Percentiles rank a stretch among this genome's conserved stretches.
Conservation (phyloP, 305 asterid genomes). For the Fraxinus angustifolia region DNA sequence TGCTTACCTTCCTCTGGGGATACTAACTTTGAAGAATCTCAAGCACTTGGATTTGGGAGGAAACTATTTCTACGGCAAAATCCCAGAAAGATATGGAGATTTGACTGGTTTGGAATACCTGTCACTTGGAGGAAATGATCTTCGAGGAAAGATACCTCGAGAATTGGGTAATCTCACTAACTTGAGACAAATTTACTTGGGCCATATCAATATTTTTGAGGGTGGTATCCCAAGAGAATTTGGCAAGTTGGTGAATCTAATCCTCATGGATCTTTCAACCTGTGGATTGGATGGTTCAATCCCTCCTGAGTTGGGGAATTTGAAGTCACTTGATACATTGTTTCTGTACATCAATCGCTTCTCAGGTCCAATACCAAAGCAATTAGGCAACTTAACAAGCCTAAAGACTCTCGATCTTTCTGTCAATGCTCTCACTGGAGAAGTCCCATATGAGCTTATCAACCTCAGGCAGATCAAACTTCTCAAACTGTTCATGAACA, state of each 20-base stretch:
- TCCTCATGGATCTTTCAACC: slow-evolving; percentile 63
- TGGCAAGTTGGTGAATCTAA: slow-evolving; percentile 64
- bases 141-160: slow-evolving; percentile 64
- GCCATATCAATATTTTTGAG: slow-evolving; percentile 52
- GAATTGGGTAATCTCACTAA: slow-evolving; percentile 77
- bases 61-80: slow-evolving; percentile 64
- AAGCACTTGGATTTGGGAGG: slow-evolving; percentile 85
- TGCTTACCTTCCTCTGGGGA: slow-evolving; percentile 54
- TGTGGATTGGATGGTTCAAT: slow-evolving; percentile 72
- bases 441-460: slow-evolving; percentile 71
- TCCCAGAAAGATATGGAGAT: slow-evolving; percentile 62
- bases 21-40: slow-evolving; percentile 49
- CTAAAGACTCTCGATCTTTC: slow-evolving; percentile 79
- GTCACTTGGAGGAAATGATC: slow-evolving; percentile 74
- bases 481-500: slow-evolving; percentile 72
- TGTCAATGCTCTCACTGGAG: slow-evolving; percentile 63
- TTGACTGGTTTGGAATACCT: slow-evolving; percentile 60
- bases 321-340: slow-evolving; percentile 60
- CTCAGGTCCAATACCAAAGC: slow-evolving; percentile 69
- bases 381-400: slow-evolving; percentile 69
- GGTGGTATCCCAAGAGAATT: slow-evolving; percentile 88
- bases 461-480: slow-evolving; percentile 54
- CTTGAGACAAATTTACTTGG: slow-evolving; percentile 73
- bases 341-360: slow-evolving; percentile 67
- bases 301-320: slow-evolving; percentile 71